Evolutionary conservation across 2,329 filamentous ascomycete species (phyloP).

Genomic region (Exophiala sp.): DNA sequence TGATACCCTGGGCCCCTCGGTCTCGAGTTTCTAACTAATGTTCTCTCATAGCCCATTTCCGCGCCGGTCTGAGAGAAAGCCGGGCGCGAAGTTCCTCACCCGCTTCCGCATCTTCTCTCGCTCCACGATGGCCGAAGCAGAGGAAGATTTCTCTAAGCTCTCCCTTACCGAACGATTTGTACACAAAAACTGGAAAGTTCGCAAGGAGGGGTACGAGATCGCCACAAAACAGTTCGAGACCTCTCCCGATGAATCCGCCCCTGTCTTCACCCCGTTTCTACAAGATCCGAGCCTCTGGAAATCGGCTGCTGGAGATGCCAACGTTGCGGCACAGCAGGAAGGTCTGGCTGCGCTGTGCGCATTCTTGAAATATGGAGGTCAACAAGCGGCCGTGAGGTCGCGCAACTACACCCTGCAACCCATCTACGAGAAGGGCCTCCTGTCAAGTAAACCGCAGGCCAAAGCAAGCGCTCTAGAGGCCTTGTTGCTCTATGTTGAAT

Average conservation of each 20-base stretch:
- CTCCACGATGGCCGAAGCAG: slow-evolving; percentile 37
- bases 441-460: slow-evolving; percentile 78
- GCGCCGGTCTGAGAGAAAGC: slow-evolving; percentile 13
- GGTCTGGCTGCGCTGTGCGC: slow-evolving; percentile 80
- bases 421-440: slow-evolving; percentile 85
- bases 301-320: slow-evolving; percentile 83
- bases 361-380: slow-evolving; percentile 85
- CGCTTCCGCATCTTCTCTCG: slow-evolving; percentile 24
- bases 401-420: slow-evolving; percentile 66
- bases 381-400: slow-evolving; percentile 62
- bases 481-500: slow-evolving; percentile 78
- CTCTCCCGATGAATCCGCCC: slow-evolving; percentile 77
- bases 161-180: slow-evolving; percentile 40
- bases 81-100: slow-evolving; percentile 8
- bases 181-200: slow-evolving; percentile 81
- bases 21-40: slow-evolving; percentile 16
- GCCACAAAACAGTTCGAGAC: slow-evolving; percentile 79
- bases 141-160: slow-evolving; percentile 41
- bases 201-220: slow-evolving; percentile 91
- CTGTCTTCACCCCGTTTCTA: slow-evolving; percentile 79
- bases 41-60: slow-evolving; percentile 24
- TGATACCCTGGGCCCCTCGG: background rate
- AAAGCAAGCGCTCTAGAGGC: slow-evolving; percentile 85
- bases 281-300: slow-evolving; percentile 86
- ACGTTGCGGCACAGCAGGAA: slow-evolving; percentile 94